Conservation (phyloP, 2,329 filamentous ascomycete species). For the Colletotrichum viniferum region DNA sequence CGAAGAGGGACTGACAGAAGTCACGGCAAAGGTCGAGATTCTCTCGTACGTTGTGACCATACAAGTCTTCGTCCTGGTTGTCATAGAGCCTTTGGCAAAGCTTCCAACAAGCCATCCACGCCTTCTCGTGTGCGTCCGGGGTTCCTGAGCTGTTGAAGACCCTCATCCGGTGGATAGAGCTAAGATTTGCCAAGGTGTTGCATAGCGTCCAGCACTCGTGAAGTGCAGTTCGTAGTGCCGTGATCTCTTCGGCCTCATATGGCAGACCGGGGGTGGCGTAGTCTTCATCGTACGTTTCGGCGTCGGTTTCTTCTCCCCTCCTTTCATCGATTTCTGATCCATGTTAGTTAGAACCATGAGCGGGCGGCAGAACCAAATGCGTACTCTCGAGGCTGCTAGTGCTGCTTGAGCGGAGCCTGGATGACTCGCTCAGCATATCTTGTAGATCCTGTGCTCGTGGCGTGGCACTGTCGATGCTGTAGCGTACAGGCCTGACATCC, state of each 20-base stretch:
- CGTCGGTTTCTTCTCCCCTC: slow-evolving; percentile 56
- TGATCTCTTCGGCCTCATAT: slow-evolving; percentile 64
- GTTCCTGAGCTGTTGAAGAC: slow-evolving; percentile 78
- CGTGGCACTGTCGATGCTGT: slow-evolving; percentile 73
- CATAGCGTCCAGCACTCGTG: slow-evolving; percentile 93
- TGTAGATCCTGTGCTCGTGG: slow-evolving; percentile 83
- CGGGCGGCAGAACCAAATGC: slow-evolving; percentile 24
- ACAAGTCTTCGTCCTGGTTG: slow-evolving; percentile 73
- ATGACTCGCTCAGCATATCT: slow-evolving; percentile 67
- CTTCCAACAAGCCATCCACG: slow-evolving; percentile 94
- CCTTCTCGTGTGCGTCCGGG: slow-evolving; percentile 80
- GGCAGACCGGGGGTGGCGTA: slow-evolving; percentile 46
- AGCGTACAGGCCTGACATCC: slow-evolving; percentile 68
- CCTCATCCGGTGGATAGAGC: slow-evolving; percentile 80
- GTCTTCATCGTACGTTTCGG: slow-evolving; percentile 59
- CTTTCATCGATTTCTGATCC: slow-evolving; percentile 60
- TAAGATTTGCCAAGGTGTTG: slow-evolving; percentile 86
- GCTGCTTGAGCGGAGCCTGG: slow-evolving; percentile 66
- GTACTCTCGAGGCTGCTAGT: slow-evolving; percentile 80
- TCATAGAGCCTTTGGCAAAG: slow-evolving; percentile 90
- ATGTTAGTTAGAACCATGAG: slow-evolving; percentile 35
- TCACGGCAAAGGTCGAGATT: slow-evolving; percentile 88
- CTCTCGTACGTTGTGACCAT: slow-evolving; percentile 69
- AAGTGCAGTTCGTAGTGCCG: slow-evolving; percentile 75
- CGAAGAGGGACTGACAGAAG: slow-evolving; percentile 91